These are phyloP conservation scores for Talaromyces albobiverticillius DNA, from an alignment of 2,329 filamentous ascomycete species.

Conservation along the genomic window DNA sequence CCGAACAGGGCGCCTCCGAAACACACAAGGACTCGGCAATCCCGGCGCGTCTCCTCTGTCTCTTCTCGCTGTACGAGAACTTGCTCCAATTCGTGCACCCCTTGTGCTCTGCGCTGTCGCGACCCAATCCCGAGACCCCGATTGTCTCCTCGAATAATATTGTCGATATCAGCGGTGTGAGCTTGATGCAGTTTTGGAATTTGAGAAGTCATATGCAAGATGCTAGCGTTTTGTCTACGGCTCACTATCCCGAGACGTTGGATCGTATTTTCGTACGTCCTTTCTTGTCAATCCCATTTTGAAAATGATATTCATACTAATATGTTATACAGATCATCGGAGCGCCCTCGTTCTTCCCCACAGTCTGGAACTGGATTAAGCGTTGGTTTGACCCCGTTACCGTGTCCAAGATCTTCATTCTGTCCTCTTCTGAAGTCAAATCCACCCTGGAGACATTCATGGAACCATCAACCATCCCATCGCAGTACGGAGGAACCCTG, in stretches of 20 bases:
- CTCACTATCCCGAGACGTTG: slow-evolving; percentile 91
- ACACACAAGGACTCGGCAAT: slow-evolving; percentile 57
- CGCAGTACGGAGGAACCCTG: slow-evolving; percentile 82
- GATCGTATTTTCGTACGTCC: slow-evolving; percentile 70
- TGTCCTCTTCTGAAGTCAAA: slow-evolving; percentile 69
- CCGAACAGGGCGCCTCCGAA: slow-evolving; percentile 51
- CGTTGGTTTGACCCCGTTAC: slow-evolving; percentile 94
- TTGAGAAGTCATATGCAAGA: slow-evolving; percentile 91
- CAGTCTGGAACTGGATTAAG: slow-evolving; percentile 90
- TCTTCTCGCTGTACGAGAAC: slow-evolving; percentile 94
- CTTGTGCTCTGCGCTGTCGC: slow-evolving; percentile 73
- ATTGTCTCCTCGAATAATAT: slow-evolving; percentile 93
- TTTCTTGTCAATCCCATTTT: too few relatives aligned
- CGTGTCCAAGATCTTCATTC: slow-evolving; percentile 93
- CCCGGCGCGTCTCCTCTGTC: slow-evolving; percentile 71
- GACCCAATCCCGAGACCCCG: slow-evolving; percentile 73
- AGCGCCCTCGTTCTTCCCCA: slow-evolving; percentile 85
- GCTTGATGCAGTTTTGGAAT: slow-evolving; percentile 94
- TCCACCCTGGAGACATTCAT: slow-evolving; percentile 78
- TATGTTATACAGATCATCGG: slow-evolving; percentile 65
- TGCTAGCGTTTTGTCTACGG: slow-evolving; percentile 81
- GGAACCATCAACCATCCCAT: slow-evolving; percentile 77
- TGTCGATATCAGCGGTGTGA: slow-evolving; percentile 84
- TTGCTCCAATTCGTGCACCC: slow-evolving; percentile 84
- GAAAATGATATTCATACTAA: slow-evolving; percentile 3